phyloP scores from a whole-genome alignment of 805 yeast species.

The Kluyveromyces aestuarii region DNA sequence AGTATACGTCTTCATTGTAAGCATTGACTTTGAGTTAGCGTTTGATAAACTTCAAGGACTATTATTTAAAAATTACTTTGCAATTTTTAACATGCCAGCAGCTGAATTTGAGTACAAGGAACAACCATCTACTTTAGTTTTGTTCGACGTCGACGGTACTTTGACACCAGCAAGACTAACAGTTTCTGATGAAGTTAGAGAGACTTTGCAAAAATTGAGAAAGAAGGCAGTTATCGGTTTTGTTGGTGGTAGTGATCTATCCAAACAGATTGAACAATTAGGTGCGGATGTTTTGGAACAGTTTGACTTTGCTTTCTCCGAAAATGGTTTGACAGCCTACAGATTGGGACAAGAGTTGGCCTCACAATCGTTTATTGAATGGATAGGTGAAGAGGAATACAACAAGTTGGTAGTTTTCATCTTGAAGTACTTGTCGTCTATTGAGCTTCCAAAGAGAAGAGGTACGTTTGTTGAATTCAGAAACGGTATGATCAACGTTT shows the following conservation, averaged over 20 bases:
- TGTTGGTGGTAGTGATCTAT: slow-evolving; percentile 94
- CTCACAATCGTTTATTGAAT: slow-evolving; percentile 85
- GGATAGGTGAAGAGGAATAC: slow-evolving; percentile 95
- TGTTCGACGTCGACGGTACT: slow-evolving; percentile 98
- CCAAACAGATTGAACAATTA: slow-evolving; percentile 93
- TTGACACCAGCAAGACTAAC: slow-evolving; percentile 91
- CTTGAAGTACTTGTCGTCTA: slow-evolving; percentile 70
- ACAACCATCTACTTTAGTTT: slow-evolving; percentile 77
- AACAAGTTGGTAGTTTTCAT: slow-evolving; percentile 80
- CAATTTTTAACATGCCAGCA: slow-evolving; percentile 12
- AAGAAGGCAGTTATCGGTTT: slow-evolving; percentile 92
- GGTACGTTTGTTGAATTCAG: slow-evolving; percentile 98
- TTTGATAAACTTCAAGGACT: not conserved
- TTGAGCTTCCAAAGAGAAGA: slow-evolving; percentile 93
- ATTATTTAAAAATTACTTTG: not conserved
- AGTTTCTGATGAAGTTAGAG: slow-evolving; percentile 68
- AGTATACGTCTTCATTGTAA: no score
- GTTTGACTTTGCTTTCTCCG: slow-evolving; percentile 94
- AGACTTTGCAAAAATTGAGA: slow-evolving; percentile 64
- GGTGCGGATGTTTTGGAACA: slow-evolving; percentile 69
- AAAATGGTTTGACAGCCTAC: slow-evolving; percentile 97
- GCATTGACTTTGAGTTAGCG: no score
- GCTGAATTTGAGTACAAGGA: slow-evolving; percentile 63
- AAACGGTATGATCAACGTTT: slow-evolving; percentile 97
- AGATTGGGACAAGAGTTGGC: slow-evolving; percentile 81